Base-by-base conservation (phyloP, 495 filamentous ascomycete species). In the Astrothelium subdiscretum region DNA sequence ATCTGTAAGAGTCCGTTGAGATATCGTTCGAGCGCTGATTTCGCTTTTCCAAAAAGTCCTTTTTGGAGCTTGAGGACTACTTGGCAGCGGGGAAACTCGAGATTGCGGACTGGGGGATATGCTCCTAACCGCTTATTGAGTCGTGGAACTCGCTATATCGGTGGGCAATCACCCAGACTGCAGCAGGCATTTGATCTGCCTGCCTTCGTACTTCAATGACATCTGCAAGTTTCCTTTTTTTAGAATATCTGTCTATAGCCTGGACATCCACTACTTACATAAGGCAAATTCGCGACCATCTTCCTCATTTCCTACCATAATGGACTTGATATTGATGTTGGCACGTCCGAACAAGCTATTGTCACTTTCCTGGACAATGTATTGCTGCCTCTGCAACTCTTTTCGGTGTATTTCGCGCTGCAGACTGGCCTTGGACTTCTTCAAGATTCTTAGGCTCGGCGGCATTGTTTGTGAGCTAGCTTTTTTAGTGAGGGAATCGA, bases 281-380 rank as follows among this genome's bases (percentile, higher is more conserved):
- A 96, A 77, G 22, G 91, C 95, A 69, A 87, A 97, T 70, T 97
- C 94, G 67, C 89, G 89, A 22, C 92, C 94, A 63, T 96, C 91
- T 32, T 92, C 88, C 63, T 96, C 92, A 63, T 82, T 88, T 20
- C 90, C 94, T 51, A 96, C 89, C 72, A 94, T 90, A 63, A 95
- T 92, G 1, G 88, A 87, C 71, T 89, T 91, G 74, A 99, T 97
- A 60, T 81, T 86, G 63, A 97, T 83, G 4, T 83, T 87, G 3
- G 94, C 91, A 13, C 94, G 87, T 18, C 94, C 94, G 72, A 94
- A 97, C 43, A 99, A 78, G 72, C 91, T 96, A 73, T 97, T 99
- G 69, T 97, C 95, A 70, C 91, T 96, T 72, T 97, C 92, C 72
- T 99, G 95, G 42, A 97, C 85, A 65, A 95, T 90, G 68, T 97